Evolutionary conservation across 2,329 filamentous ascomycete species (phyloP).

Genomic region (Thermochaetoides dissita): DNA sequence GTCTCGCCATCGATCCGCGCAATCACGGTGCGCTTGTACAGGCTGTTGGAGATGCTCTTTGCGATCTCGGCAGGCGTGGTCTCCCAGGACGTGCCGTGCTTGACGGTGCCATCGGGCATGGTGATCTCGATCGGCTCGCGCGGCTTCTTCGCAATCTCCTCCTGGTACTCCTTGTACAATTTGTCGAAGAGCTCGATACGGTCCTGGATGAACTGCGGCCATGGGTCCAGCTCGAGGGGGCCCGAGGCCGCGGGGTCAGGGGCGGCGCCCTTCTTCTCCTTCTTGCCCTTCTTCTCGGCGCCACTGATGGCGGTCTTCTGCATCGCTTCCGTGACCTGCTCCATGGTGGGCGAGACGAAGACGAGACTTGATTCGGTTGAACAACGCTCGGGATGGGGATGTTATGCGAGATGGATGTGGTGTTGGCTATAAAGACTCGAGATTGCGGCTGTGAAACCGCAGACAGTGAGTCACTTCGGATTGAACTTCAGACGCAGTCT

Average conservation of each 20-base stretch:
- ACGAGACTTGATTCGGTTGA: too few relatives aligned
- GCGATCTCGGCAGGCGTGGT: slow-evolving; percentile 73
- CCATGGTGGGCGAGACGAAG: slow-evolving; percentile 7
- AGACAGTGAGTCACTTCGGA: slow-evolving; percentile 14
- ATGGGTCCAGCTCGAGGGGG: slow-evolving; percentile 34
- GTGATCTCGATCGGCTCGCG: slow-evolving; percentile 62
- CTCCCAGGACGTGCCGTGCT: slow-evolving; percentile 73
- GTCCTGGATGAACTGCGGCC: slow-evolving; percentile 67
- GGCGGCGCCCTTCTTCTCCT: slow-evolving; percentile 38
- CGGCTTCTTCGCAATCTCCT: slow-evolving; percentile 56
- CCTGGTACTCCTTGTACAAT: slow-evolving; percentile 71
- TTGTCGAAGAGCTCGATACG: slow-evolving; percentile 79
- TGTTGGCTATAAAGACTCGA: not conserved
- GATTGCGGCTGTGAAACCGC: slow-evolving; percentile 6
- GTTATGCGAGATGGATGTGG: not conserved
- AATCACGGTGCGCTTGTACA: slow-evolving; percentile 75
- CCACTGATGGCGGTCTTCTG: slow-evolving; percentile 25
- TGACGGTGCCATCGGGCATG: slow-evolving; percentile 56
- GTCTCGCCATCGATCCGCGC: slow-evolving; percentile 67
- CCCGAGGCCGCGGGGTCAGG: slow-evolving; percentile 24
- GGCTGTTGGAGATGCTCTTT: slow-evolving; percentile 69
- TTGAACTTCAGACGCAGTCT: not conserved
- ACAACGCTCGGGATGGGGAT: too few relatives aligned
- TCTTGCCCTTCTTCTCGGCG: slow-evolving; percentile 24
- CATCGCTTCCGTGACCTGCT: slow-evolving; percentile 15